Percentiles rank a stretch among this genome's conserved stretches.
Evolutionary conservation across 2,329 filamentous ascomycete species (phyloP).

Genomic region (Aspergillus sp.): DNA sequence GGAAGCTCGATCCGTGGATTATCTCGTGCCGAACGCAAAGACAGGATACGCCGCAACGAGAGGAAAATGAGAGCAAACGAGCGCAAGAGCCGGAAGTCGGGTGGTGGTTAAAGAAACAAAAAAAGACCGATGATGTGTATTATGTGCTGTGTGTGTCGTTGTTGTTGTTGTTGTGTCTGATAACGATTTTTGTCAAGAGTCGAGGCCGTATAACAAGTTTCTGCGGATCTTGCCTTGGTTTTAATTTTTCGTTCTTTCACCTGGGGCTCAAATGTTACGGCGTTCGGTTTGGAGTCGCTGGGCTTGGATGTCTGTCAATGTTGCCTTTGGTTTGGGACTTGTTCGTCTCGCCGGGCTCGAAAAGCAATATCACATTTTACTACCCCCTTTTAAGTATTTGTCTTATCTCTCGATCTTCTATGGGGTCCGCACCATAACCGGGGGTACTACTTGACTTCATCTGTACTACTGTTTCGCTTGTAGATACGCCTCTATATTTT

Average conservation of each 20-base stretch:
- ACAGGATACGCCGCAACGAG: constrained; percentile 64
- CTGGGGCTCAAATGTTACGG: constrained; percentile 20
- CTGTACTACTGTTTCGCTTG: not conserved
- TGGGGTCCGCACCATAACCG: not conserved
- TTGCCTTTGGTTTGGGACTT: constrained; percentile 11
- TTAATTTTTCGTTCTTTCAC: constrained; percentile 17
- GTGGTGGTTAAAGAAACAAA: constrained; percentile 20
- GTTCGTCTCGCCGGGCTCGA: not conserved
- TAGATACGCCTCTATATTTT: not conserved
- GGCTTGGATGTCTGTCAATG: constrained; percentile 21
- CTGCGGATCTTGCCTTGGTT: constrained; percentile 8
- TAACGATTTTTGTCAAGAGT: constrained; percentile 3
- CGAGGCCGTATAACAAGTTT: constrained; percentile 14
- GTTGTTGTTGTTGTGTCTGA: constrained; percentile 3
- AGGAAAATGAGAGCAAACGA: constrained; percentile 68
- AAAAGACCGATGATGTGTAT: no score
- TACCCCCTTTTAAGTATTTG: not conserved
- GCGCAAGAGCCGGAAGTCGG: constrained; percentile 47
- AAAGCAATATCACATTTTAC: constrained; percentile 17
- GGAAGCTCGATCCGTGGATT: constrained; percentile 66
- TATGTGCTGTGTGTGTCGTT: not conserved
- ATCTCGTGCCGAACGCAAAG: constrained; percentile 68
- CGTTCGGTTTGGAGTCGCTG: constrained; percentile 28
- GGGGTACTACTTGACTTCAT: not conserved
- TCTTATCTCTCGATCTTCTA: not conserved